Conservation (phyloP, 805 yeast genomes). For the Candida maesae region DNA sequence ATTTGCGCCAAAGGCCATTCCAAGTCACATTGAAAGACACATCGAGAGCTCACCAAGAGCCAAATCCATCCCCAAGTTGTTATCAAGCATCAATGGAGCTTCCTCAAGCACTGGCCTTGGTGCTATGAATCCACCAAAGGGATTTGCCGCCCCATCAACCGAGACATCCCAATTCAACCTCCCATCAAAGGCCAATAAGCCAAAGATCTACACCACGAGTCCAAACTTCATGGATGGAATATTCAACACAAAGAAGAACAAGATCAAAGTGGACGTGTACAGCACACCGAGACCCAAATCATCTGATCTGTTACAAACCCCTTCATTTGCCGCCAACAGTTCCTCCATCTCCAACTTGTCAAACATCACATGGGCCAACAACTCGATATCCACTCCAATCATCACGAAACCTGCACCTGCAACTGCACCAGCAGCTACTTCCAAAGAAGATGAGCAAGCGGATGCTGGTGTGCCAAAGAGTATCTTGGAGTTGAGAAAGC, state of each 20-base stretch:
- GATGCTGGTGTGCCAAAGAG: conserved; percentile 19
- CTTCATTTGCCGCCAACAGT: conserved; percentile 24
- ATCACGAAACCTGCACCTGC: conserved; percentile 13
- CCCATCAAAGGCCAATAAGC: not conserved
- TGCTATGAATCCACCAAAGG: not conserved
- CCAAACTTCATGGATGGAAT: conserved; percentile 9
- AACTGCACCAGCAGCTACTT: not conserved
- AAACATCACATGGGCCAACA: conserved; percentile 25
- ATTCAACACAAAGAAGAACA: conserved; percentile 12
- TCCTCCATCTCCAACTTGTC: conserved; percentile 25
- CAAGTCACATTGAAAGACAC: conserved; percentile 11
- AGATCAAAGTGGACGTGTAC: conserved; percentile 21
- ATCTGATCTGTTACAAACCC: conserved; percentile 27
- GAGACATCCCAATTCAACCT: not conserved
- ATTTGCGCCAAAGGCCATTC: not conserved
- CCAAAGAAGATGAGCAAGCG: conserved; percentile 1
- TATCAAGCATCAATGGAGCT: conserved; percentile 15
- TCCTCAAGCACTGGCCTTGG: not conserved
- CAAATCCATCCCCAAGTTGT: conserved; percentile 19
- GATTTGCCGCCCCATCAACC: conserved; percentile 3
- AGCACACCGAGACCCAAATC: conserved; percentile 30
- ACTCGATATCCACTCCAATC: conserved; percentile 13
- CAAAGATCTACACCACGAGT: not conserved
- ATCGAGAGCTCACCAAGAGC: conserved; percentile 18
- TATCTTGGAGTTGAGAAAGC: conserved; percentile 22